Conservation (phyloP, 352 stramenopile genomes). For the Phytophthora tubulina region DNA sequence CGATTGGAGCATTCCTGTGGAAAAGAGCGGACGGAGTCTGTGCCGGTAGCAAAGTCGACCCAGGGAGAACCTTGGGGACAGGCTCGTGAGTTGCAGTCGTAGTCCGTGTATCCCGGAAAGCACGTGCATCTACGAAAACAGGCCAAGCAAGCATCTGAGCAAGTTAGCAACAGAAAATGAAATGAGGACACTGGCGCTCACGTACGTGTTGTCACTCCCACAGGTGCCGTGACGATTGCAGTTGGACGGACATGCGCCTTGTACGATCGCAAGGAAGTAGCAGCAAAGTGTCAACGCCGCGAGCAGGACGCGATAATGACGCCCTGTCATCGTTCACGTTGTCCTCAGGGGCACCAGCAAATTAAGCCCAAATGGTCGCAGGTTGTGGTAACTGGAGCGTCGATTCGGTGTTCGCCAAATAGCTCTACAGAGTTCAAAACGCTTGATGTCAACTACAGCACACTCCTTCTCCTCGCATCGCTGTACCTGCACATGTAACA, state of each 20-base stretch:
- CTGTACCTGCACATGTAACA: too few relatives aligned
- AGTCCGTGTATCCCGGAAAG: conserved; percentile 85
- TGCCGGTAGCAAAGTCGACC: conserved; percentile 57
- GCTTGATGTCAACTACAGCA: too few relatives aligned
- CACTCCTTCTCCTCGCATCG: too few relatives aligned
- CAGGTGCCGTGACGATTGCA: conserved; percentile 78
- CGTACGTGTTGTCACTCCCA: conserved; percentile 64
- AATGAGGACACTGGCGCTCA: neutral
- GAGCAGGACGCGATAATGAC: conserved; percentile 12
- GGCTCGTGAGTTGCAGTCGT: conserved; percentile 83
- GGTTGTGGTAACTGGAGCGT: neutral
- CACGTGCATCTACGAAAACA: conserved; percentile 77
- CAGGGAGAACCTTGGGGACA: conserved; percentile 82
- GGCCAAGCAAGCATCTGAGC: neutral
- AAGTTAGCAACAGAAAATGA: neutral
- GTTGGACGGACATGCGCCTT: conserved; percentile 60
- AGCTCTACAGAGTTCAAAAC: too few relatives aligned
- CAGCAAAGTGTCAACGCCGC: conserved; percentile 14
- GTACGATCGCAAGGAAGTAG: conserved; percentile 9
- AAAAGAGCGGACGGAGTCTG: conserved; percentile 55
- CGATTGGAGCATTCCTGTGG: conserved; percentile 73
- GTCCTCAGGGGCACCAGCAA: neutral
- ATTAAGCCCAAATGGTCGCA: conserved; percentile 15
- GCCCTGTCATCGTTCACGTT: conserved; percentile 13
- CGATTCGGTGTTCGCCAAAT: neutral